A percentile compares a stretch with the other conserved stretches of the same genome.
Conservation (phyloP, 2,329 filamentous ascomycete species). For the Penicillium hordei region DNA sequence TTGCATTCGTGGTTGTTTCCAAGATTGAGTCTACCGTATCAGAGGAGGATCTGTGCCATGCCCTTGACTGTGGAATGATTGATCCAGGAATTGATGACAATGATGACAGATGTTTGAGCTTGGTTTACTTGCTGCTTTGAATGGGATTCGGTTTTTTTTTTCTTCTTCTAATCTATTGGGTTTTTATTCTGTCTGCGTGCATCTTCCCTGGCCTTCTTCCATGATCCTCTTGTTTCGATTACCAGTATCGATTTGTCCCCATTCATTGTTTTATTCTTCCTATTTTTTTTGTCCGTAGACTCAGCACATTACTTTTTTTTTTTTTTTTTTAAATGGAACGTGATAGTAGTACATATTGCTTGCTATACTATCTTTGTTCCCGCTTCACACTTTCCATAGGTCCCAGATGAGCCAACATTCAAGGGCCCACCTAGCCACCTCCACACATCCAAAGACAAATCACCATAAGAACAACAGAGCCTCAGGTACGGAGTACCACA, state of each 20-base stretch:
- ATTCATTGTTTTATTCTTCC: slow-evolving; percentile 1
- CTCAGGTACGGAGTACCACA: not conserved
- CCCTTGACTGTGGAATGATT: slow-evolving; percentile 15
- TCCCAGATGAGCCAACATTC: not conserved
- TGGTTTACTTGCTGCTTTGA: slow-evolving; percentile 8
- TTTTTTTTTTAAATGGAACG: not conserved
- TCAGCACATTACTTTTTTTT: not conserved
- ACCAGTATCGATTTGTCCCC: not conserved
- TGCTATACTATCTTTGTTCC: not conserved
- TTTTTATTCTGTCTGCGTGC: slow-evolving; percentile 1
- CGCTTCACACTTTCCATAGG: not conserved
- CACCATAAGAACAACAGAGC: not conserved
- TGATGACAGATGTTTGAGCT: slow-evolving; percentile 12
- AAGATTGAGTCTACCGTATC: not conserved
- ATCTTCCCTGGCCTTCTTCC: not conserved
- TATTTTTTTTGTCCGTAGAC: not conserved
- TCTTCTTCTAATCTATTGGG: slow-evolving; percentile 11
- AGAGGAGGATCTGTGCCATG: not conserved
- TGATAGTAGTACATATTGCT: slow-evolving; percentile 1
- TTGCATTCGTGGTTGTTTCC: slow-evolving; percentile 2
- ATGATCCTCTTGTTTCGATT: not conserved
- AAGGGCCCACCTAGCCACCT: not conserved
- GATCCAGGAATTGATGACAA: slow-evolving; percentile 7
- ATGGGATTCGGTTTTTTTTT: slow-evolving; percentile 1
- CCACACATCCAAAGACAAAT: not conserved